Evolutionary conservation across 1,139 yeast species (phyloP).

Genomic region (Taiozyma onychis): DNA sequence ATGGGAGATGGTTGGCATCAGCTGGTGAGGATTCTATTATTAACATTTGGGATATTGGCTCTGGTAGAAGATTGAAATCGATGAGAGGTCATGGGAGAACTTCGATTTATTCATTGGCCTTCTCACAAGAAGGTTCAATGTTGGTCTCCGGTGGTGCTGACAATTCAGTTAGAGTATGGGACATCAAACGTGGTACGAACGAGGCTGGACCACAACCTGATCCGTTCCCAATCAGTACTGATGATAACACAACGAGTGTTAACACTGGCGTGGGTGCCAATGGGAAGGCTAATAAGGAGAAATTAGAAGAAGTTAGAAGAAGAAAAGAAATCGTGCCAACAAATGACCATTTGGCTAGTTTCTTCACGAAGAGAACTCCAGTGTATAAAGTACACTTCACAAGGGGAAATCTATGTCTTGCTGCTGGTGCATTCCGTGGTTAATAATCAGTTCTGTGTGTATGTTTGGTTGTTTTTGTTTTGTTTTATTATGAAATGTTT

Average conservation of each 20-base stretch:
- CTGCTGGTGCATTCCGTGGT: conserved; percentile 78
- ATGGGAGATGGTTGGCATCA: conserved; percentile 93
- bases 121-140: conserved; percentile 83
- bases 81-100: conserved; percentile 90
- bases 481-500: background rate
- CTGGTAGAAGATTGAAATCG: conserved; percentile 79
- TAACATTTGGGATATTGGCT: conserved; percentile 91
- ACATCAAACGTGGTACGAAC: conserved; percentile 75
- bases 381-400: conserved; percentile 92
- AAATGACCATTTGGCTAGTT: conserved; percentile 88
- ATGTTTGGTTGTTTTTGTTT: background rate
- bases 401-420: conserved; percentile 81
- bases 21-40: conserved; percentile 93
- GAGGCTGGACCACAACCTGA: conserved; percentile 84
- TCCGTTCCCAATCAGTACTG: conserved; percentile 40
- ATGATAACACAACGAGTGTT: conserved; percentile 27
- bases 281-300: conserved; percentile 28
- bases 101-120: conserved; percentile 79
- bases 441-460: conserved; percentile 13
- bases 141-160: conserved; percentile 93
- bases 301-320: conserved; percentile 41
- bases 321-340: conserved; percentile 73
- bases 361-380: conserved; percentile 90
- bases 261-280: conserved; percentile 17
- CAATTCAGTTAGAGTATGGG: conserved; percentile 93